Conservation (phyloP, 257 asterid species). For the Solanum tarijense region DNA sequence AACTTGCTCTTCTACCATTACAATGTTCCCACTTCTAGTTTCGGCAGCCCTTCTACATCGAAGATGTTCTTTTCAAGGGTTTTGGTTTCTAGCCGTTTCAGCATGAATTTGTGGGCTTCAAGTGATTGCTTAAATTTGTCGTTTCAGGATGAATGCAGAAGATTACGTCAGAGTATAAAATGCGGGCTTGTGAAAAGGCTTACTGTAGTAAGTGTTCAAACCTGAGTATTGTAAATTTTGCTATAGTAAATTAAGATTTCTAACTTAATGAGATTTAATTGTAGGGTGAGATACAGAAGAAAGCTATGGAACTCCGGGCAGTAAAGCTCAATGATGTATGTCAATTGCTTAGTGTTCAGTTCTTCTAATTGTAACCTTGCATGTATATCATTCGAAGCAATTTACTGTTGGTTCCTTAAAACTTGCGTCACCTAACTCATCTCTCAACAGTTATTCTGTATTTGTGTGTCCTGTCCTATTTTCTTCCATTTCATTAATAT, state of each 20-base stretch:
- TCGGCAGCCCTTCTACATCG: background rate
- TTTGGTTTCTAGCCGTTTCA: background rate
- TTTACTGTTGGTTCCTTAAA: background rate
- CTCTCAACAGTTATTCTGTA: background rate
- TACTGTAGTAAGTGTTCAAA: slow-evolving; percentile 57
- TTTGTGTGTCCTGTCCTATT: background rate
- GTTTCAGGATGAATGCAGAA: slow-evolving; percentile 76
- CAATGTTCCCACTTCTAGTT: background rate
- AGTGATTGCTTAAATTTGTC: background rate
- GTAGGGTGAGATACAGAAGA: slow-evolving; percentile 70
- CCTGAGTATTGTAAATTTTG: background rate
- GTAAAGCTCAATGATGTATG: slow-evolving; percentile 57
- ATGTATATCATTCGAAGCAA: background rate
- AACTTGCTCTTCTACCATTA: background rate
- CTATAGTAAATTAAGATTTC: background rate
- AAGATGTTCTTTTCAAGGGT: background rate
- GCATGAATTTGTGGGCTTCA: background rate
- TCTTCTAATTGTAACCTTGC: background rate
- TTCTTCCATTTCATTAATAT: background rate
- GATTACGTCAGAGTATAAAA: slow-evolving; percentile 72
- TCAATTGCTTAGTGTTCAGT: background rate
- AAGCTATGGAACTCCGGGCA: slow-evolving; percentile 61
- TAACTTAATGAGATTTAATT: slow-evolving; percentile 5
- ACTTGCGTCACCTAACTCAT: background rate
- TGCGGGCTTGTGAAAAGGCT: slow-evolving; percentile 63